phyloP scores from a whole-genome alignment of 164 flowering plant species.

The Annona squamosa region DNA sequence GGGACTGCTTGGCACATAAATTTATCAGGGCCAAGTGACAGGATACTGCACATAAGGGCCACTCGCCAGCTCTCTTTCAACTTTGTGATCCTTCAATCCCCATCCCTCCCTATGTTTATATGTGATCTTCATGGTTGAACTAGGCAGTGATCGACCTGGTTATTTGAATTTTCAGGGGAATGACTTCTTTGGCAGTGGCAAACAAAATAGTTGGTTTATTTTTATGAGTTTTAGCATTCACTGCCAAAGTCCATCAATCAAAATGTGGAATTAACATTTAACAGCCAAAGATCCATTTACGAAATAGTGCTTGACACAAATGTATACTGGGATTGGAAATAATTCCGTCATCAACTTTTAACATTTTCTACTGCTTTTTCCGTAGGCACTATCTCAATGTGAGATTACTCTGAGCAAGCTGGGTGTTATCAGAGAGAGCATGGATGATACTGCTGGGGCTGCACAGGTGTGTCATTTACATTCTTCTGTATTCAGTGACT shows the following conservation, averaged over 20 bases:
- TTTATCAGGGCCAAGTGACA: background rate
- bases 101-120: background rate
- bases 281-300: background rate
- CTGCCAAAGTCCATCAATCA: background rate
- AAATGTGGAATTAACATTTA: background rate
- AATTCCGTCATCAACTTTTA: background rate
- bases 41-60: background rate
- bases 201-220: background rate
- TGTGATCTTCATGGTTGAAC: background rate
- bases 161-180: no score
- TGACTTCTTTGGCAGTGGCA: background rate
- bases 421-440: conserved; percentile 49
- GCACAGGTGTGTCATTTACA: conserved; percentile 37
- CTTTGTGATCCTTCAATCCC: background rate
- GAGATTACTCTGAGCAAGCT: conserved; percentile 52
- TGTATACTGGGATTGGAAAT: background rate
- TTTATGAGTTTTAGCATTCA: background rate
- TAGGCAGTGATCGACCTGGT: background rate
- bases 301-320: background rate
- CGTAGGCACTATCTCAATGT: conserved; percentile 66
- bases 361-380: conserved; percentile 4
- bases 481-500: background rate
- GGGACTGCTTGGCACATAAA: background rate
- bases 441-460: conserved; percentile 72
- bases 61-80: no score